These are phyloP conservation scores for Lactarius tabidus DNA, from an alignment of 768 basidiomycete genomes.

Conservation along the genomic window DNA sequence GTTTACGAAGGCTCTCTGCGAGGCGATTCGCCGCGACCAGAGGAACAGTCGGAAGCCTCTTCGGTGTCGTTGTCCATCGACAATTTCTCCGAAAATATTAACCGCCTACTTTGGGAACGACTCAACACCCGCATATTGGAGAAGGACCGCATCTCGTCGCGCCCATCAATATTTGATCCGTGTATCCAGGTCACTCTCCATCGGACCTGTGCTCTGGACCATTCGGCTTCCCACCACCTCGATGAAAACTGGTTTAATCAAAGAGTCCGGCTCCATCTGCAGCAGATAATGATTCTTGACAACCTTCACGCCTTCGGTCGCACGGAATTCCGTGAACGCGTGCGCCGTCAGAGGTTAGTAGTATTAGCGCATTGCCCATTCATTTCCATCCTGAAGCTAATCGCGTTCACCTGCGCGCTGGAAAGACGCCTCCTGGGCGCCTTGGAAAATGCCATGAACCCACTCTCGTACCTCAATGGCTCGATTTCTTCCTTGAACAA, in stretches of 20 bases:
- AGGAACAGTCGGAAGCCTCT: neutral
- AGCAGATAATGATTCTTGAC: constrained; percentile 48
- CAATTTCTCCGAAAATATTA: neutral
- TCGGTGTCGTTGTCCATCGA: constrained; percentile 2
- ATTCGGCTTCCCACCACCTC: constrained; percentile 36
- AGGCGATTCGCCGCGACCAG: neutral
- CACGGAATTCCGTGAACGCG: neutral
- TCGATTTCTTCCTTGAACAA: constrained; percentile 37
- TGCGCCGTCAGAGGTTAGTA: constrained; percentile 15
- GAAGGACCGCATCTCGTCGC: neutral
- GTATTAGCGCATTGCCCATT: too few species aligned
- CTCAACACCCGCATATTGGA: neutral
- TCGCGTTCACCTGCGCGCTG: too few species aligned
- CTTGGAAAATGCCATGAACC: constrained; percentile 49
- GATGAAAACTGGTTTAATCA: constrained; percentile 37
- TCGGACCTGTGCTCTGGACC: constrained; percentile 34
- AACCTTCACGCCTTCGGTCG: constrained; percentile 23
- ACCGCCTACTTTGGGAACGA: neutral
- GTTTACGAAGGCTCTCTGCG: neutral
- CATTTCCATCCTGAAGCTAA: neutral
- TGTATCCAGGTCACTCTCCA: constrained; percentile 33
- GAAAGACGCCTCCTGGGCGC: constrained; percentile 5
- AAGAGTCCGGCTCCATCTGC: constrained; percentile 43
- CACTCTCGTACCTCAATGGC: constrained; percentile 45
- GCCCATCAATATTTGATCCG: constrained; percentile 9